A percentile compares a stretch with the other conserved stretches of the same genome.
Evolutionary conservation across 2,329 filamentous ascomycete genomes (phyloP).

Genomic region (Ophiostoma pallidulum): DNA sequence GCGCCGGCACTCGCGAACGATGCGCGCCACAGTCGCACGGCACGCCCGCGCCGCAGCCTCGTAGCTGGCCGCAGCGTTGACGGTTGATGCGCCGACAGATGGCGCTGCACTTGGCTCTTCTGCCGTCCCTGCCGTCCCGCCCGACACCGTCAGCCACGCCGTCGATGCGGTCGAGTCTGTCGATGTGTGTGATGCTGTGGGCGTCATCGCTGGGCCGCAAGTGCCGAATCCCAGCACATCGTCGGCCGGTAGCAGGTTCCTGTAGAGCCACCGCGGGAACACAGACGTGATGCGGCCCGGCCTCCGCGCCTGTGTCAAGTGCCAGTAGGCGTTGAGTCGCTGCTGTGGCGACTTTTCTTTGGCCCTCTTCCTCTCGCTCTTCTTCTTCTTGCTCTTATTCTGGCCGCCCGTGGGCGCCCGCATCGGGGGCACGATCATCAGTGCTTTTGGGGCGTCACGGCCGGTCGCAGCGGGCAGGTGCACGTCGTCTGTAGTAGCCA

Average conservation of each 20-base stretch:
- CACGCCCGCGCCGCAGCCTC: conserved; percentile 32
- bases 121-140: neutral
- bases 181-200: neutral
- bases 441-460: too few relatives aligned
- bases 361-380: too few relatives aligned
- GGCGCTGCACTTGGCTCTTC: neutral
- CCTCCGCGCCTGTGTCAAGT: conserved; percentile 30
- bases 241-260: conserved; percentile 21
- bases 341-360: conserved; percentile 26
- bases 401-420: too few relatives aligned
- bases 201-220: neutral
- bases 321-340: conserved; percentile 33
- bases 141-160: conserved; percentile 5
- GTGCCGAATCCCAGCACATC: conserved; percentile 1
- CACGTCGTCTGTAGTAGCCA: too few relatives aligned
- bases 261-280: conserved; percentile 33
- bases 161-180: neutral
- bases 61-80: conserved; percentile 23
- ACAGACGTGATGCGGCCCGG: conserved; percentile 36
- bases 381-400: too few relatives aligned
- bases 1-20: conserved; percentile 33
- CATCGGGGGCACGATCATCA: too few relatives aligned
- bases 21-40: conserved; percentile 29
- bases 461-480: too few relatives aligned
- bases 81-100: neutral